Evolutionary conservation across 352 stramenopile genomes (phyloP), one percentile per base, ranked within the genome.

Genomic region (Saprolegnia diclina): DNA sequence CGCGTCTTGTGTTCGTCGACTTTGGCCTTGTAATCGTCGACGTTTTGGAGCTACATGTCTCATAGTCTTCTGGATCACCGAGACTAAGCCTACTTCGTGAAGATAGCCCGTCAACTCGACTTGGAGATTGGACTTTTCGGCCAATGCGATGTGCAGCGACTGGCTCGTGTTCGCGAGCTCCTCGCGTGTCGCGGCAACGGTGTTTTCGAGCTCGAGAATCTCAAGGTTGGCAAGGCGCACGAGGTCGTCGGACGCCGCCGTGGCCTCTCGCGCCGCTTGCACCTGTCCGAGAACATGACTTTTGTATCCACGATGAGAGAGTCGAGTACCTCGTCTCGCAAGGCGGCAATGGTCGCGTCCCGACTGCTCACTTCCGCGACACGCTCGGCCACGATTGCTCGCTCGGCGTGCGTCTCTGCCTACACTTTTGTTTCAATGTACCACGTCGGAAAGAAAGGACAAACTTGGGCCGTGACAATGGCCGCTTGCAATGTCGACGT

Each of bases 121-220:
- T 21, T 91, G 80, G 7, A 90, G 61, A 0, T 82, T 72, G 37
- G 77, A 86, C 29, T 74, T 72, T 62, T 90, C 81, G 0, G 82
- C 81, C 13, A 90, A 62, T 0, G 81, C 82, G 0, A 92, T 72
- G 66, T 91, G 80, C 44, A 79, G 89, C 53, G 90, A 76, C 48
- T 81, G 78, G 4, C 77, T 76, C 6, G 78, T 72, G 9, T 89
- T 79, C 29, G 86, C 82, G 0, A 92, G 71, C 45, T 82, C 65
- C 18, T 82, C 73, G 44, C 87, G 89, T 4, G 90, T 75, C 24
- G 82, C 74, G 21, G 82, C 85, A 32, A 88, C 77, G 0, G 79
- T 72, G 37, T 93, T 78, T 76, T 93, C 83, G 38, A 83, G 82
- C 0, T 88, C 79, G 37, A 91, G 56, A 37, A 91, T 73, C 67